phyloP scores from a whole-genome alignment of 2,329 filamentous ascomycete species.

The Pseudogymnoascus sp. region DNA sequence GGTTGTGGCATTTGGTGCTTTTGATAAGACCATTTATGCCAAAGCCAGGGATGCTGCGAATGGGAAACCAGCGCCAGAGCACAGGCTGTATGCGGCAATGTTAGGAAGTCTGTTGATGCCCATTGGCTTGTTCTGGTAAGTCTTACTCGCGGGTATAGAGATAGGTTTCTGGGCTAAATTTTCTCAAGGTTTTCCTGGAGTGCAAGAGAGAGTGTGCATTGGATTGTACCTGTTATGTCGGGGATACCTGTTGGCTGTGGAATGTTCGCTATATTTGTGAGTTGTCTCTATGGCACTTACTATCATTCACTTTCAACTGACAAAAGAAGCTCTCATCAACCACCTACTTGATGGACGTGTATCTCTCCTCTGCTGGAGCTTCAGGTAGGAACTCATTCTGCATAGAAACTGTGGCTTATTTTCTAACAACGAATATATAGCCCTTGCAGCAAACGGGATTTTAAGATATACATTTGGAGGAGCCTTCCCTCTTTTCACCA shows the following conservation, averaged over 20 bases:
- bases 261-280: constrained; percentile 49
- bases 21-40: constrained; percentile 45
- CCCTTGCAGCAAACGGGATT: constrained; percentile 23
- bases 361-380: constrained; percentile 17
- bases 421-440: constrained; percentile 47
- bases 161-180: constrained; percentile 32
- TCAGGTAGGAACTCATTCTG: constrained; percentile 7
- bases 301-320: background rate
- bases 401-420: background rate
- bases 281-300: constrained; percentile 12
- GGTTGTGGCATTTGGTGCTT: constrained; percentile 32
- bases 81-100: constrained; percentile 51
- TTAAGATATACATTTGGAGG: constrained; percentile 22
- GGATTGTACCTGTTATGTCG: constrained; percentile 24
- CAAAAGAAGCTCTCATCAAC: constrained; percentile 18
- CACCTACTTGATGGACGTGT: constrained; percentile 23
- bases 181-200: constrained; percentile 38
- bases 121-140: constrained; percentile 26
- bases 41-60: constrained; percentile 19
- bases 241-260: constrained; percentile 45
- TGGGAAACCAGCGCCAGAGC: constrained; percentile 39
- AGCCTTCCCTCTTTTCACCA: constrained; percentile 25
- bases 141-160: background rate
- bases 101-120: constrained; percentile 28
- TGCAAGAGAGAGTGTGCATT: constrained; percentile 18